These are phyloP conservation scores for Acephala macrosclerotiorum DNA, from an alignment of 2,329 filamentous ascomycete species.

Conservation along the genomic window DNA sequence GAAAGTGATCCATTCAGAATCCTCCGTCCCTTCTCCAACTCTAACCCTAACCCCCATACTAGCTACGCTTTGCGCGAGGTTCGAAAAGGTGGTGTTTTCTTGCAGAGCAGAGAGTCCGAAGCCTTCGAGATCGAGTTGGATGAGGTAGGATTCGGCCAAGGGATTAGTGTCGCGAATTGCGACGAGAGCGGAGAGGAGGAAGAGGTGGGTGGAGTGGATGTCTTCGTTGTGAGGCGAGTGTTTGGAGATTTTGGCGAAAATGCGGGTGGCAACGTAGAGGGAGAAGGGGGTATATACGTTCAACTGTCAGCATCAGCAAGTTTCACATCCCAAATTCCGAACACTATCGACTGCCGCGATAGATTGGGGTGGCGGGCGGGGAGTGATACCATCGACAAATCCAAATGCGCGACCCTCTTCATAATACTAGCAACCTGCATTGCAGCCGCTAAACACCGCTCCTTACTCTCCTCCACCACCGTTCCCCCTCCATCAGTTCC, in stretches of 20 bases:
- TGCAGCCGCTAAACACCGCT: conserved; percentile 88
- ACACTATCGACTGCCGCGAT: not conserved
- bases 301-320: conserved; percentile 4
- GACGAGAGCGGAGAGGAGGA: conserved; percentile 16
- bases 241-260: conserved; percentile 17
- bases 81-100: conserved; percentile 7
- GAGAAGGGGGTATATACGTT: conserved; percentile 21
- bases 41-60: not conserved
- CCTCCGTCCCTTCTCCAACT: conserved; percentile 4
- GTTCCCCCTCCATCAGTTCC: conserved; percentile 71
- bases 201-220: conserved; percentile 3
- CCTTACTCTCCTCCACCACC: conserved; percentile 85
- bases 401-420: conserved; percentile 20
- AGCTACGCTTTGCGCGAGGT: conserved; percentile 1
- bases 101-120: conserved; percentile 11
- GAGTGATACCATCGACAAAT: conserved; percentile 12
- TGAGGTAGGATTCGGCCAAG: conserved; percentile 15
- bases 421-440: conserved; percentile 18
- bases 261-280: conserved; percentile 15
- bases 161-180: conserved; percentile 19
- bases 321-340: not conserved
- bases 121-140: conserved; percentile 18
- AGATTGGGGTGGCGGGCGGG: not conserved
- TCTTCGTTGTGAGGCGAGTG: conserved; percentile 9
- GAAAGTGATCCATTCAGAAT: conserved; percentile 19